Conservation (phyloP, 441 rosid species). For the Jatropha multifida region DNA sequence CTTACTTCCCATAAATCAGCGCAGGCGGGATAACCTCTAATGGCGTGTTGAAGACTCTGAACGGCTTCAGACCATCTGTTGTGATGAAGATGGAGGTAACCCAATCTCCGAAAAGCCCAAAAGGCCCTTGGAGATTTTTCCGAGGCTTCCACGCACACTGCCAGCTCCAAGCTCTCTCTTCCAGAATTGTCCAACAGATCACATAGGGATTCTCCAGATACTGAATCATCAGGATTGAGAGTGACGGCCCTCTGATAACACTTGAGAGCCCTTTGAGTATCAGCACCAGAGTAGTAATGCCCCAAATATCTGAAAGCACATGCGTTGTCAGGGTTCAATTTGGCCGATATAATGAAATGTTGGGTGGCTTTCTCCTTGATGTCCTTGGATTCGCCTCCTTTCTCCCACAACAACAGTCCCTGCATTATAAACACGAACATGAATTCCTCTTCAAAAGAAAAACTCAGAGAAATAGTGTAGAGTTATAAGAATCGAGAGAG, state of each 20-base stretch:
- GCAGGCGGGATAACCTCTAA: slow-evolving; percentile 80
- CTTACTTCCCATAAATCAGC: slow-evolving; percentile 92
- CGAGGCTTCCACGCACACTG: slow-evolving; percentile 70
- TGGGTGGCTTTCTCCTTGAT: slow-evolving; percentile 69
- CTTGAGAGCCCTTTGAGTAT: slow-evolving; percentile 72
- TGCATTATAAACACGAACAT: slow-evolving; percentile 23
- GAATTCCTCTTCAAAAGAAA: background rate
- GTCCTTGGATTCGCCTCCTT: slow-evolving; percentile 27
- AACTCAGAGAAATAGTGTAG: background rate
- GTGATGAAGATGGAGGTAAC: slow-evolving; percentile 72
- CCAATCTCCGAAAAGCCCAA: slow-evolving; percentile 89
- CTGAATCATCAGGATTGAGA: slow-evolving; percentile 63
- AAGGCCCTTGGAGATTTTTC: slow-evolving; percentile 87
- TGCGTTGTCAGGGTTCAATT: slow-evolving; percentile 62
- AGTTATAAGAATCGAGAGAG: background rate
- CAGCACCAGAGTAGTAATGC: slow-evolving; percentile 58
- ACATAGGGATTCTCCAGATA: slow-evolving; percentile 80
- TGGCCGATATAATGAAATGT: slow-evolving; percentile 68
- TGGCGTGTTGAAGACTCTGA: slow-evolving; percentile 87
- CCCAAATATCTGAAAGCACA: slow-evolving; percentile 78
- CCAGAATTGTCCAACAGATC: slow-evolving; percentile 72
- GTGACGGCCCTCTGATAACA: slow-evolving; percentile 85
- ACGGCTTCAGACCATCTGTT: slow-evolving; percentile 87
- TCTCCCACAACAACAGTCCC: slow-evolving; percentile 75
- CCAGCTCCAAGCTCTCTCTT: slow-evolving; percentile 70